A percentile compares a stretch with the other conserved stretches of the same genome.
phyloP scores from a whole-genome alignment of 2,329 filamentous ascomycete genomes.

The Trichoderma aggressivum region DNA sequence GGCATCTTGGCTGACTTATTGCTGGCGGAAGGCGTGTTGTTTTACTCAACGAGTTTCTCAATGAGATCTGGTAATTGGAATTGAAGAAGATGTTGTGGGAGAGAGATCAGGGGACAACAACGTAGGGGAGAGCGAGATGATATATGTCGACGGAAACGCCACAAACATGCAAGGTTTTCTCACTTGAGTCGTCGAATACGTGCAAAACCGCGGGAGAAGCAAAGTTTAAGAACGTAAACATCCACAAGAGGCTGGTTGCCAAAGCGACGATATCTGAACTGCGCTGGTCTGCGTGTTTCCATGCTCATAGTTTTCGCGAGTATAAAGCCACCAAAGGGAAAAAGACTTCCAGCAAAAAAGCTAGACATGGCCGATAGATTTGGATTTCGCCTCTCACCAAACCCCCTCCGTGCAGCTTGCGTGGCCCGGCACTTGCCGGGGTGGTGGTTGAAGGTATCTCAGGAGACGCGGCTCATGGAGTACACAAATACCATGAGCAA shows the following conservation, averaged over 20 bases:
- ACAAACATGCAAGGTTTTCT: neutral
- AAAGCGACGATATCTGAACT: neutral
- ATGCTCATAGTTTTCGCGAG: neutral
- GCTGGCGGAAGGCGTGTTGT: neutral
- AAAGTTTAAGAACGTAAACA: neutral
- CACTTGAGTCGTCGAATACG: neutral
- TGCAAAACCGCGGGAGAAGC: neutral
- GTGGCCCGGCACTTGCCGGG: neutral
- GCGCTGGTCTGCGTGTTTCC: neutral
- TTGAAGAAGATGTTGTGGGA: neutral
- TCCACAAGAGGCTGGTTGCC: neutral
- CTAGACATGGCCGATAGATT: neutral
- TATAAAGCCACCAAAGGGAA: neutral
- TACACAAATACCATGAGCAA: neutral
- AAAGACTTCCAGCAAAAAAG: neutral
- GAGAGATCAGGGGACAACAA: neutral
- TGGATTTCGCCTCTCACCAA: neutral
- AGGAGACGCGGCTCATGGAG: neutral
- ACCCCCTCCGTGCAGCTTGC: neutral
- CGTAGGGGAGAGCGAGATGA: neutral
- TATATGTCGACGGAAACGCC: neutral
- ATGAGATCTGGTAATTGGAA: neutral
- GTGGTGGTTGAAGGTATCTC: neutral
- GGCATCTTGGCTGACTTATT: neutral
- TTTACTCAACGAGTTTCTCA: neutral